These are phyloP conservation scores for Dactylellina cionopaga DNA, from an alignment of 2,329 filamentous ascomycete species.

Conservation along the genomic window DNA sequence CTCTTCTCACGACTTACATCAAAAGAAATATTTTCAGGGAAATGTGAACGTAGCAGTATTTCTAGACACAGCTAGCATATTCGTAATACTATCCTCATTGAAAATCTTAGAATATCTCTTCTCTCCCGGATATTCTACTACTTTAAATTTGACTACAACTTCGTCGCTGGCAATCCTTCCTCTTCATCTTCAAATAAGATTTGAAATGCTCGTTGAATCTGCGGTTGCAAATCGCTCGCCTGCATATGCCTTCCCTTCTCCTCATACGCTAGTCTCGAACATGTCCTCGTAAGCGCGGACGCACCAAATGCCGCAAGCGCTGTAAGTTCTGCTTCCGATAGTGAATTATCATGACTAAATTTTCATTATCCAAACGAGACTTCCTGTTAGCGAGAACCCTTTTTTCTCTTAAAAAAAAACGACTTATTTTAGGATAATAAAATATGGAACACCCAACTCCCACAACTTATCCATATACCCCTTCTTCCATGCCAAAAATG, in stretches of 20 bases:
- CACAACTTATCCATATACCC: conserved; percentile 87
- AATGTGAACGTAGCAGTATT: no score
- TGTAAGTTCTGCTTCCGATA: conserved; percentile 71
- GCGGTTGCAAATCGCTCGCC: conserved; percentile 90
- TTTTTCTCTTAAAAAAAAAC: no score
- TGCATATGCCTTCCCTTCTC: conserved; percentile 88
- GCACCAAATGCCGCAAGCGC: conserved; percentile 86
- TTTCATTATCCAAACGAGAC: no score
- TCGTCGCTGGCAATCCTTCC: conserved; percentile 57
- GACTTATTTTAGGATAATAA: no score
- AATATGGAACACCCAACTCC: conserved; percentile 63
- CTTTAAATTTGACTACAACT: neutral
- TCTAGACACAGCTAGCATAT: no score
- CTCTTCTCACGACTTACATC: no score
- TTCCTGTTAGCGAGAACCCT: no score
- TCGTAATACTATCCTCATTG: no score
- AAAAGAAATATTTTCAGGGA: no score
- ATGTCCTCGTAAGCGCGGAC: conserved; percentile 87
- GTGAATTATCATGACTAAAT: conserved; percentile 64
- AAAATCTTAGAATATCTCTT: no score
- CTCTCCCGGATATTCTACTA: neutral
- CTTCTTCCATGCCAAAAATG: conserved; percentile 85
- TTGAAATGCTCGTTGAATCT: conserved; percentile 84
- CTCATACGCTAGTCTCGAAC: conserved; percentile 84
- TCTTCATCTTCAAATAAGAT: conserved; percentile 79